Evolutionary conservation across 129 eudicot species (phyloP).

Genomic region (Lactuca sativa): DNA sequence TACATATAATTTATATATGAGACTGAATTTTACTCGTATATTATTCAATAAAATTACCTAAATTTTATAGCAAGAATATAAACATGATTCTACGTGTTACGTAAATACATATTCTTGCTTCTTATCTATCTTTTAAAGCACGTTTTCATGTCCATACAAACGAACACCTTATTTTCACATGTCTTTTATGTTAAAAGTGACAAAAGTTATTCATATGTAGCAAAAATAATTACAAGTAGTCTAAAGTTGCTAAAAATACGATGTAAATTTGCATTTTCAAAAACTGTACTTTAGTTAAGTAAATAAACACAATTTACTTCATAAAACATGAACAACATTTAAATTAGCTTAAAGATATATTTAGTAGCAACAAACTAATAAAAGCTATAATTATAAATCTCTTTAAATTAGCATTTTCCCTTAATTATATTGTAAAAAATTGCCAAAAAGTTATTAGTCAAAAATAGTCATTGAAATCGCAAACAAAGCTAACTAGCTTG

Average conservation of each 20-base stretch:
- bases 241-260: constrained; percentile 7
- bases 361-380: not conserved
- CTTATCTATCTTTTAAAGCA: not conserved
- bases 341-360: not conserved
- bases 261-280: not conserved
- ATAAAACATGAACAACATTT: not conserved
- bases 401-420: not conserved
- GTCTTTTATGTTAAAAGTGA: constrained; percentile 8
- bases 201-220: not conserved
- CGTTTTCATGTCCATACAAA: not conserved
- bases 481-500: no score
- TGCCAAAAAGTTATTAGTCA: no score
- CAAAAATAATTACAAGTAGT: not conserved
- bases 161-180: not conserved
- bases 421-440: no score
- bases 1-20: no score
- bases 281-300: not conserved
- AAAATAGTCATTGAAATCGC: no score
- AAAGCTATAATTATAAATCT: not conserved
- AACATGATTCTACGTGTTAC: not conserved
- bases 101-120: not conserved
- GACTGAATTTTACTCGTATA: no score
- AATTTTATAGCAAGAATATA: no score
- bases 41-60: no score
- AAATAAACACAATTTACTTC: not conserved